Evolutionary conservation across 169 alveolate species (phyloP), one percentile per base, ranked within the genome.

Genomic region (Plasmodium berghei): DNA sequence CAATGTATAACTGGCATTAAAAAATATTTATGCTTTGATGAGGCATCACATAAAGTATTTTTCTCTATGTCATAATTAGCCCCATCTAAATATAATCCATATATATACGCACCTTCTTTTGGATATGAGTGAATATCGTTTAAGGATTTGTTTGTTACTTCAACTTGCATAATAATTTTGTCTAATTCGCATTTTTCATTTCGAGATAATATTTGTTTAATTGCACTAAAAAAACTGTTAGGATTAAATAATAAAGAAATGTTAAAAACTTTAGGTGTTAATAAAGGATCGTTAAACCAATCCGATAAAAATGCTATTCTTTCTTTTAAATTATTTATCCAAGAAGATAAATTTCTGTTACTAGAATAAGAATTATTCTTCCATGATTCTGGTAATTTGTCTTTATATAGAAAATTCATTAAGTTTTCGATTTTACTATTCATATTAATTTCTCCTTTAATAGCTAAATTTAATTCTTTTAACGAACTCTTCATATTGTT

Each of bases 141-240:
- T 55, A 94, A 94, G 34, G 95, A 95, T 87, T 96, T 95, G 95
- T 97, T 97, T 16, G 98, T 95, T 72, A 97, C 97, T 46, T 97
- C 99, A 49, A 99, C 97, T 87, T 95, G 95, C 83, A 98, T 96
- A 89, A 93, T 95, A 89, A 98, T 96, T 92, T 96, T 96, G 92
- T 98, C 98, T 70, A 98, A 93, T 92, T 97, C 99, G 61, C 96
- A 94, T 63, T 94, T 96, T 83, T 95, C 96, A 67, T 94, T 95
- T 95, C 98, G 95, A 42, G 99, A 98, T 72, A 96, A 94, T 49
- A 96, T 95, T 95, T 98, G 98, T 87, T 97, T 96, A 87, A 98
- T 97, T n/a, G 99, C 99, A 18, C 99, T 98, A 83, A 98, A 95
- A 95, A 97, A 98, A 45, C 99, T 97, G 88, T 97, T 96, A 1